Evolutionary conservation across 495 filamentous ascomycete genomes (phyloP).

Genomic region (Paragyromitra xinjiangensis): DNA sequence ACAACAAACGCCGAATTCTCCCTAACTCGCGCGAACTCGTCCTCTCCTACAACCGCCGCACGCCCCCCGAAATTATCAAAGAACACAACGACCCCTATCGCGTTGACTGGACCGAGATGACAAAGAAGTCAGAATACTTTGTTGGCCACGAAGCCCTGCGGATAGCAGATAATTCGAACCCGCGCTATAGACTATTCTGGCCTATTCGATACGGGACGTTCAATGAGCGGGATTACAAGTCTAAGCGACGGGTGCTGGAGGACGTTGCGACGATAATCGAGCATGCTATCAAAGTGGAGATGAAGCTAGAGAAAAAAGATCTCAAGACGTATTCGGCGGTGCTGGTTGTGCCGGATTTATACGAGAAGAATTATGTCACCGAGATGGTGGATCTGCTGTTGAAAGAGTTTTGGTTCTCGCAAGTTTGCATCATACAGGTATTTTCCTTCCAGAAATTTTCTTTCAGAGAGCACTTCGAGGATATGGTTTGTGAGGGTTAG

Average conservation of each 20-base stretch:
- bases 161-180: conserved; percentile 87
- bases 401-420: conserved; percentile 84
- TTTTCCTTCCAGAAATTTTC: not conserved
- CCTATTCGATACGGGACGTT: conserved; percentile 85
- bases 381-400: conserved; percentile 82
- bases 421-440: conserved; percentile 86
- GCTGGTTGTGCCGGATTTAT: conserved; percentile 93
- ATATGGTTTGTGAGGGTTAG: conserved; percentile 38
- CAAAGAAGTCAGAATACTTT: conserved; percentile 71
- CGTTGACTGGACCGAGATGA: conserved; percentile 93
- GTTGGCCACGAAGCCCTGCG: conserved; percentile 82
- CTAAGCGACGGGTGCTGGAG: conserved; percentile 76
- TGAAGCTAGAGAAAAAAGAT: conserved; percentile 77
- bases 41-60: conserved; percentile 87
- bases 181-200: conserved; percentile 90
- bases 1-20: conserved; percentile 88
- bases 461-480: not conserved
- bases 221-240: conserved; percentile 87
- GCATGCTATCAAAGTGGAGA: conserved; percentile 80
- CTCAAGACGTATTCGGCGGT: conserved; percentile 93
- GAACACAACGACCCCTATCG: conserved; percentile 93
- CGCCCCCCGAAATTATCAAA: conserved; percentile 80
- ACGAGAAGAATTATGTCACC: conserved; percentile 92
- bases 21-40: conserved; percentile 96
- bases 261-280: conserved; percentile 89